Base-by-base conservation (phyloP, 1,139 yeast species). In the Suhomyces maxii region DNA sequence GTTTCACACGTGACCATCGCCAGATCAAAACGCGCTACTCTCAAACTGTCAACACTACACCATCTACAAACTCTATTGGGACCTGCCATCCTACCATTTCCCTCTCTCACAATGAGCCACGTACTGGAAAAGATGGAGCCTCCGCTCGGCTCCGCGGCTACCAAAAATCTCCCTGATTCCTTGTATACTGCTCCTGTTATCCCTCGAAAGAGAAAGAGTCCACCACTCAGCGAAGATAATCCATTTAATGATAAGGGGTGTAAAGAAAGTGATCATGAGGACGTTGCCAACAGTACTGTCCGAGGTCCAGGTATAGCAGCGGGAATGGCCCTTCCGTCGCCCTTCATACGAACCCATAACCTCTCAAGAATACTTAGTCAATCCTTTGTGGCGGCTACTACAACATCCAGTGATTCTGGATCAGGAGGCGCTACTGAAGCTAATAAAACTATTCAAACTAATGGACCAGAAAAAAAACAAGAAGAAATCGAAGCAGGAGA, bases 161-260 rank as follows among this genome's bases (percentile, higher is more conserved):
- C 11, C 37, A 9, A 33, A 4, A 7, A n/a, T 34, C 10, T 5
- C 38, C 10, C 14, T 32, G n/a, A 28, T 28, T 28, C 31, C 11
- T 28, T 28, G 7, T 28, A 28, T 28, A 9, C 31, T 11, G 31
- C 31, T 3, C 3, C 31, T 9, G n/a, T 25, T 18, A 18, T 39
- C 11, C 42, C 42, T 8, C 33, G 28, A 38, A 48, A 39, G 44
- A 41, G 45, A 25, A 44, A 39, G 42, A 40, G 41, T 7, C 41
- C 50, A 4, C 46, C 41, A 14, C 41, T 48, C 39, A 46, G 55
- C 30, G 54, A 49, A 26, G 63, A 59, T 28, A 61, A 60, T 41
- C 64, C 64, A 7, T 61, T 61, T 47, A 54, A 58, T 41, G 64
- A 53, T 25, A 39, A 39, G 31, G 26, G 33, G 12, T n/a, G 26